A percentile compares a stretch with the other conserved stretches of the same genome.
These are phyloP conservation scores for Uronychia binucleata DNA, from an alignment of 73 alveolate genomes.

Conservation along the genomic window DNA sequence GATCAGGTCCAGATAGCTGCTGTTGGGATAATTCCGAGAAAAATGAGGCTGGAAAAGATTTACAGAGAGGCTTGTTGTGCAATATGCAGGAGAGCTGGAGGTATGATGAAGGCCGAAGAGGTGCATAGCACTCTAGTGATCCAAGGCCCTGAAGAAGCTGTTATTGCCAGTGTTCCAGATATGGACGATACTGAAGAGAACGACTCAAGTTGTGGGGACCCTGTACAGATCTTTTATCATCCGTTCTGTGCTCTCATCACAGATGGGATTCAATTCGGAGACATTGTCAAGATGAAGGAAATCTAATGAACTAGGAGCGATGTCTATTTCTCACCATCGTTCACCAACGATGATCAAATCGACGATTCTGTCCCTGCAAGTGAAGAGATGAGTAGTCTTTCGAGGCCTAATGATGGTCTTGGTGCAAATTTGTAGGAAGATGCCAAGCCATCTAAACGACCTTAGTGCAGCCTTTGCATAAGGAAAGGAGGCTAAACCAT, in stretches of 20 bases:
- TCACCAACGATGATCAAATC: background rate
- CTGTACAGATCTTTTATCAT: background rate
- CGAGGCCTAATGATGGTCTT: conserved; percentile 8
- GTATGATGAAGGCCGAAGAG: conserved; percentile 21
- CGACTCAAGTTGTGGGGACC: background rate
- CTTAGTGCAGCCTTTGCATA: background rate
- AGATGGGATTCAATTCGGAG: background rate
- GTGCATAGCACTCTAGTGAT: background rate
- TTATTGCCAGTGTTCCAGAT: background rate
- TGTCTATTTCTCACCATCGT: background rate
- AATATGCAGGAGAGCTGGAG: conserved; percentile 24
- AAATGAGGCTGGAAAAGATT: background rate
- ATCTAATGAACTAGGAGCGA: background rate
- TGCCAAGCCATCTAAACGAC: conserved; percentile 4
- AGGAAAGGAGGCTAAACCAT: background rate
- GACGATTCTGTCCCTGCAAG: background rate
- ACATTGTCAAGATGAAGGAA: background rate
- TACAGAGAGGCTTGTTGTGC: conserved; percentile 5
- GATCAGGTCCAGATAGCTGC: background rate
- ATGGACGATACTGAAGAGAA: background rate
- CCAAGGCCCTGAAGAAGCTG: background rate
- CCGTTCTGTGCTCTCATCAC: background rate
- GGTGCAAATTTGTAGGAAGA: background rate
- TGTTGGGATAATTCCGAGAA: background rate
- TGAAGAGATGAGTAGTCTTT: conserved; percentile 2